These are phyloP conservation scores for Vachellia pachyceras DNA, from an alignment of 306 rosid species.

Conservation along the genomic window DNA sequence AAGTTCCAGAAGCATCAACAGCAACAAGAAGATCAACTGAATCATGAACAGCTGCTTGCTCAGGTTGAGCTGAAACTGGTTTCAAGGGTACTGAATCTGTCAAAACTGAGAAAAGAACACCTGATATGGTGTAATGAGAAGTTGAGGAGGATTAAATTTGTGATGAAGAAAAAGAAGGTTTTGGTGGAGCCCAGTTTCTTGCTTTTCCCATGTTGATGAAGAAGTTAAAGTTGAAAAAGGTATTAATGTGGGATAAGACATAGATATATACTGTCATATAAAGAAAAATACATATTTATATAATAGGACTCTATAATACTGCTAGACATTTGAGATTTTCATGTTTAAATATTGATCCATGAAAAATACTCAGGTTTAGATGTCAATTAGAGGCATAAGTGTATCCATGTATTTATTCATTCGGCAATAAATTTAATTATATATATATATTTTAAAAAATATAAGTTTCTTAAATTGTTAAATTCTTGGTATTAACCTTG, in stretches of 20 bases:
- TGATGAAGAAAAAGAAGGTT: conserved; percentile 60
- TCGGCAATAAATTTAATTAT: neutral
- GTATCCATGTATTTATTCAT: neutral
- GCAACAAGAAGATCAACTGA: conserved; percentile 48
- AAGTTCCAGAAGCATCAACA: conserved; percentile 69
- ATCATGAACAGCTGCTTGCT: conserved; percentile 59
- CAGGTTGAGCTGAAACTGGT: conserved; percentile 77
- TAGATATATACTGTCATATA: neutral
- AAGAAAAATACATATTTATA: neutral
- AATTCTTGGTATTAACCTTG: neutral
- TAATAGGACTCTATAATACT: neutral
- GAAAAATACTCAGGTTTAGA: neutral
- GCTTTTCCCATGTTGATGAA: conserved; percentile 74
- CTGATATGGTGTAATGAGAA: conserved; percentile 76
- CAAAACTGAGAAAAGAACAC: conserved; percentile 67
- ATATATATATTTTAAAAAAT: neutral
- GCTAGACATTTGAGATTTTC: neutral
- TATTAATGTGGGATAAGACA: neutral
- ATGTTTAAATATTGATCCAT: neutral
- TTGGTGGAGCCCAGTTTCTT: conserved; percentile 71
- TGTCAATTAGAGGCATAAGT: neutral
- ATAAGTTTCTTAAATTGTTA: neutral
- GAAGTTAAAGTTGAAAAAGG: neutral
- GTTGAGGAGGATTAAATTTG: conserved; percentile 54
- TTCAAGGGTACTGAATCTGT: conserved; percentile 75